Evolutionary conservation across 306 rosid genomes (phyloP), one percentile per base, ranked within the genome.

Genomic region (Trichosanthes truncata): DNA sequence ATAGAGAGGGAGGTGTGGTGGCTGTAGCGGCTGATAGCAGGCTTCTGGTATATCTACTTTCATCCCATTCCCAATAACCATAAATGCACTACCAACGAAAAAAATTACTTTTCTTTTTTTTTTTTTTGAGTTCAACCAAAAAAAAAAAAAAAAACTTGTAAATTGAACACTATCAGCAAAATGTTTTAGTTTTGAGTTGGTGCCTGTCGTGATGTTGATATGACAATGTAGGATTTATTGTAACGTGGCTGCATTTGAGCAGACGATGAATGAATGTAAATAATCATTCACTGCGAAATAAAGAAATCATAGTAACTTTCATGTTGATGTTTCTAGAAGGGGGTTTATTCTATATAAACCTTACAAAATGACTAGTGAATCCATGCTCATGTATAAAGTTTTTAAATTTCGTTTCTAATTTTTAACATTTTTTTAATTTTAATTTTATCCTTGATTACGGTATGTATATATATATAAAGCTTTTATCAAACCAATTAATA

Each of bases 11-110:
- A 53, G 88, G 94, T 57, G 90, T 86, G 12, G 82, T 91, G 45
- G 97, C 94, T 57, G 86, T 91, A 26, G 93, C 93, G 10, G 77
- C 85, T 52, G 84, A 69, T 48, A 81, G 84, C 31, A 79, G 87
- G 26, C 68, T 90, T 84, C 78, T 90, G 81, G 86, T 92, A 76
- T 92, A 84, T 86, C 84, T 84, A 55, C 90, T 66, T 33, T 83
- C 81, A 12, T 51, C 63, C 10, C 48, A 74, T 6, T 51, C 63
- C 10, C 48, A 74, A 23, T 20, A 31, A 31, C 26, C 62, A 49
- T 31, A 18, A 74, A 20, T 74, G 38, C 23, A 31, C 45, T 14
- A 33, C 17, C 7, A 74, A 51, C 17, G 3, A 74, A 74, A 33
- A 49, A 51, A 74, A 9, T 29, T 74, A 74, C 63, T n/a, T n/a